Evolutionary conservation across 371 early-diverging fungal species (phyloP), one percentile per base, ranked within the genome.

Genomic region (Thermomucor indicae-seudaticae): DNA sequence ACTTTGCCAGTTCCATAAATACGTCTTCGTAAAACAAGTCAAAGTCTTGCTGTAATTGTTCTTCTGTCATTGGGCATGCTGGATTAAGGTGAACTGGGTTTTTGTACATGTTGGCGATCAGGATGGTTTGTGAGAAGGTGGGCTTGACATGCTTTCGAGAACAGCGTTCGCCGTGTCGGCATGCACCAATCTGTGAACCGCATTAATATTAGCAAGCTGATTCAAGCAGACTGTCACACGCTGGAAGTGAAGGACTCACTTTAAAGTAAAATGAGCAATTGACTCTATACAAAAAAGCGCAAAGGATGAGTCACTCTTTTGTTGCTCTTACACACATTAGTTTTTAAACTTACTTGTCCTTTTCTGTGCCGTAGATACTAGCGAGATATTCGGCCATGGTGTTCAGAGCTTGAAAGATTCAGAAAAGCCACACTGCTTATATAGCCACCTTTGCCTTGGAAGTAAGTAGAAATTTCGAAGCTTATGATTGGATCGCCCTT

Each of bases 231-330:
- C 11, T 37, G 5, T 37, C 5, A 37, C 14, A 3, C 37, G 19
- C 4, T 3, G 4, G 5, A 11, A 3, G 14, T 11, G 5, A 45
- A 3, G 6, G 4, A 28, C 27, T 58, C 67, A 71, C 75, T 64
- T 97, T 97, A 81, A 92, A 95, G 83, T 96, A 99, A 70, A 97
- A 99, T 39, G 92, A 90, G 68, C 99, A 99, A 70, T 97, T 95
- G 57, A 96, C 95, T 65, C 91, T 95, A 65, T 47, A 31, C 47
- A 60, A 25, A 23, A 25, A 11, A 24, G 28, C 19, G 12, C 29
- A 39, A 51, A 34, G 19, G 41, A 52, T 39, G 25, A 22, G 34
- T 12, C 12, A 14, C n/a, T 38, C 20, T n/a, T 14, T 4, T 30
- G 1, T n/a, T 16, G 42, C 6, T 27, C 30, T 57, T 25, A 25